Evolutionary conservation across 1,284 basidiomycete species (phyloP), one percentile per base, ranked within the genome.

Genomic region (Chalciporus sp.): DNA sequence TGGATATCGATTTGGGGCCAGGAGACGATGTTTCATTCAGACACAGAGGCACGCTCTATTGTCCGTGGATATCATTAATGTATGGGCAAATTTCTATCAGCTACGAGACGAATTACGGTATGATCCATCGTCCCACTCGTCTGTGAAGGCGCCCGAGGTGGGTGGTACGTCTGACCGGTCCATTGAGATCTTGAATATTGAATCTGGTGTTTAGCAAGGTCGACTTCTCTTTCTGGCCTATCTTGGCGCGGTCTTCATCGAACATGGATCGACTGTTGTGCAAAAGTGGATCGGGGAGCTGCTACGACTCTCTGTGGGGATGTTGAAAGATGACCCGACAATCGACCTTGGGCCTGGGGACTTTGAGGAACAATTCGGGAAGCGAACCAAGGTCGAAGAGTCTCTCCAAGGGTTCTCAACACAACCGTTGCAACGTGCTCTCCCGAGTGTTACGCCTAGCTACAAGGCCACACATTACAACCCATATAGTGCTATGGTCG

Each of bases 171-270:
- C 47, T 31, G 39, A 52, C 53, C 41, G 33, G 56, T 54, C 47
- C 29, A 54, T 45, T 56, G 56, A 43, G 58, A 62, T 45, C 55
- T 58, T 43, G 28, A 46, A 40, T 53, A 29, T 55, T 65, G 51
- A 66, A 53, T 31, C 44, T 48, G 29, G 44, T 27, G 23, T 51
- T 40, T 53, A 90, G 87, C 84, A 88, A 73, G 78, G 78, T 4
- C 73, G 72, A 35, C 66, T 74, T 17, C 70, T 89, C 31, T 87
- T 90, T 65, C 70, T 80, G 58, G 81, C 86, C 29, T 90, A 88
- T 68, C 77, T 86, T 33, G 88, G 85, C 35, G 88, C 82, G 28
- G 76, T 87, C 28, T 86, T 77, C 62, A 61, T 72, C 50, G 81
- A 86, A 56, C 76, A 72, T 59, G 87, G 86, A 31, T 69, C 80